Evolutionary conservation across 352 stramenopile species (phyloP).

Genomic region (Aphanomyces stellatus): DNA sequence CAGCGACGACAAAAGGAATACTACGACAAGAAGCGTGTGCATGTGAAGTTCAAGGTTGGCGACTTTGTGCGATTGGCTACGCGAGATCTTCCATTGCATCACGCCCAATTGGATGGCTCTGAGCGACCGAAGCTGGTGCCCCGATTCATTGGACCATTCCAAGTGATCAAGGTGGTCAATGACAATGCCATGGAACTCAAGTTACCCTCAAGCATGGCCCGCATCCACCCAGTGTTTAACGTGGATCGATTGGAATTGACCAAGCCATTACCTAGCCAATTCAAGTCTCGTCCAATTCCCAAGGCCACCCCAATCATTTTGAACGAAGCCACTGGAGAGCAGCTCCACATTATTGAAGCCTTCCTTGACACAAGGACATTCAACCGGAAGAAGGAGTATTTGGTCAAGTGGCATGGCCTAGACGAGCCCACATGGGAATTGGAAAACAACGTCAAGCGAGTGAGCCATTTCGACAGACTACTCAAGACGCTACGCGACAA

Average conservation of each 20-base stretch:
- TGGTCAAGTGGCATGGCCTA: background rate
- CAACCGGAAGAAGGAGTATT: background rate
- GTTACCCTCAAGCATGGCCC: background rate
- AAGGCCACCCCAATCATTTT: background rate
- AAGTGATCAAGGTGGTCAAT: background rate
- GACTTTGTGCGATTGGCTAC: background rate
- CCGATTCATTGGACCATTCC: background rate
- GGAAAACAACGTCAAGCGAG: background rate
- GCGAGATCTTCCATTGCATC: background rate
- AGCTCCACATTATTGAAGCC: background rate
- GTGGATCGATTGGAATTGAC: background rate
- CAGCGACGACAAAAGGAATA: constrained; percentile 7
- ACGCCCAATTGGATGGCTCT: background rate
- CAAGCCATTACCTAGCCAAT: background rate
- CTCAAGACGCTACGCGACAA: background rate
- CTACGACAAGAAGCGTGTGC: constrained; percentile 3
- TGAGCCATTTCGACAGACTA: background rate
- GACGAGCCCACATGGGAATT: background rate
- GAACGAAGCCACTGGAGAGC: background rate
- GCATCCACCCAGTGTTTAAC: background rate
- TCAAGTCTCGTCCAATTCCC: background rate
- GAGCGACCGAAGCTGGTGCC: constrained; percentile 1
- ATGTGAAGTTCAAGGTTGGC: background rate
- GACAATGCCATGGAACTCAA: background rate
- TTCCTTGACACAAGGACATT: background rate